Conservation (phyloP, 768 basidiomycete genomes). For the Naganishia onofrii region DNA sequence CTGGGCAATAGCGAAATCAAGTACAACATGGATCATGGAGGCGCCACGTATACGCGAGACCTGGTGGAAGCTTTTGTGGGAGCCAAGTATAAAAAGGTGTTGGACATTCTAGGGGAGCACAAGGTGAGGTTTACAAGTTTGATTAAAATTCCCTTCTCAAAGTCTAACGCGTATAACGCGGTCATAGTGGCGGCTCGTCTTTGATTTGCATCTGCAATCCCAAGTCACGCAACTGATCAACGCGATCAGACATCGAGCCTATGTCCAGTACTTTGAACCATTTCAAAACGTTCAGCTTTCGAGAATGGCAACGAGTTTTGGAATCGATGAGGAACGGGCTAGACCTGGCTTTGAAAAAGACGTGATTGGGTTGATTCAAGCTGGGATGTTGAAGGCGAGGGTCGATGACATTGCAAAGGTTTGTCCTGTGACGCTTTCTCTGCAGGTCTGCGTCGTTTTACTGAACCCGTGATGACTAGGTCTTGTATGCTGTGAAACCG, state of each 20-base stretch:
- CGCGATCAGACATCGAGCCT: slow-evolving; percentile 25
- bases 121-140: slow-evolving; percentile 9
- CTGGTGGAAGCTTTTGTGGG: slow-evolving; percentile 25
- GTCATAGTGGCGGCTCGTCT: slow-evolving; percentile 20
- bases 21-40: slow-evolving; percentile 29
- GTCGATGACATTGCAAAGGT: slow-evolving; percentile 31
- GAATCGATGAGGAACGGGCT: background rate
- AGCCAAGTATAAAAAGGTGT: slow-evolving; percentile 26
- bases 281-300: slow-evolving; percentile 27
- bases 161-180: background rate
- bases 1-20: slow-evolving; percentile 25
- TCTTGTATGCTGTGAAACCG: slow-evolving; percentile 15
- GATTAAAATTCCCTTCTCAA: no score
- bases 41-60: slow-evolving; percentile 16
- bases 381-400: slow-evolving; percentile 21
- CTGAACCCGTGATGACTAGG: background rate
- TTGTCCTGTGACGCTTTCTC: background rate
- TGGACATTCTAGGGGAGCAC: slow-evolving; percentile 22
- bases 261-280: slow-evolving; percentile 31
- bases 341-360: slow-evolving; percentile 7
- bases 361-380: slow-evolving; percentile 21
- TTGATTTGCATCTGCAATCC: slow-evolving; percentile 25
- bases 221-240: slow-evolving; percentile 5
- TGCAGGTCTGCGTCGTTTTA: background rate
- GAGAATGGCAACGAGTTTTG: slow-evolving; percentile 28